phyloP scores from a whole-genome alignment of 305 asterid genomes.

The Solanum hybrid region DNA sequence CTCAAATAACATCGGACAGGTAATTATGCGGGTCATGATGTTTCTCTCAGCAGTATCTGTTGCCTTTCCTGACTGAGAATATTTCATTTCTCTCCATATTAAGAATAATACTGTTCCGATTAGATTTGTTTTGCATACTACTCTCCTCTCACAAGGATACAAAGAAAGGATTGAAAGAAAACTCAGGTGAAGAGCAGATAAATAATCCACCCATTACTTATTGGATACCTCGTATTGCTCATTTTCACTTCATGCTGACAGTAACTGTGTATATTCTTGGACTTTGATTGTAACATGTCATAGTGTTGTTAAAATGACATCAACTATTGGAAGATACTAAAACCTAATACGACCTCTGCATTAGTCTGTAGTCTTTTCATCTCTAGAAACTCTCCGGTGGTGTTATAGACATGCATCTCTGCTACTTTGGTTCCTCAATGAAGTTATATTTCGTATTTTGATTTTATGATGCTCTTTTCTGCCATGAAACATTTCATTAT shows the following conservation, averaged over 20 bases:
- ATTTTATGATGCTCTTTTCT: background rate
- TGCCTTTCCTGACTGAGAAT: background rate
- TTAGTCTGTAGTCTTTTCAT: background rate
- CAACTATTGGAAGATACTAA: background rate
- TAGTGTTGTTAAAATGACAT: background rate
- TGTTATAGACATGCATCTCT: background rate
- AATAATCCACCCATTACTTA: background rate
- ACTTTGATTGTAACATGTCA: background rate
- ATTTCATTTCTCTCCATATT: background rate
- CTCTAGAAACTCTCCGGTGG: background rate
- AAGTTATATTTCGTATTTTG: background rate
- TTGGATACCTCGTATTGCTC: background rate
- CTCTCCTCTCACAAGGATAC: background rate
- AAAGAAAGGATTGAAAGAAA: background rate
- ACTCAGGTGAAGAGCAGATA: background rate
- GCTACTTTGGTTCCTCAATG: background rate
- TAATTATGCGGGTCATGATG: constrained; percentile 6
- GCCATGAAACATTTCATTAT: background rate
- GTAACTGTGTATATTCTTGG: background rate
- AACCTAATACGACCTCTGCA: too few species aligned
- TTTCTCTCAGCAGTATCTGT: background rate
- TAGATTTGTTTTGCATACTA: background rate
- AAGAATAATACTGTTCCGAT: background rate
- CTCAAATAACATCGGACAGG: constrained; percentile 90
- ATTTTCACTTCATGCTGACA: background rate